Evolutionary conservation across 2,329 filamentous ascomycete species (phyloP), one percentile per base, ranked within the genome.

Genomic region (Leptographium lundbergii): DNA sequence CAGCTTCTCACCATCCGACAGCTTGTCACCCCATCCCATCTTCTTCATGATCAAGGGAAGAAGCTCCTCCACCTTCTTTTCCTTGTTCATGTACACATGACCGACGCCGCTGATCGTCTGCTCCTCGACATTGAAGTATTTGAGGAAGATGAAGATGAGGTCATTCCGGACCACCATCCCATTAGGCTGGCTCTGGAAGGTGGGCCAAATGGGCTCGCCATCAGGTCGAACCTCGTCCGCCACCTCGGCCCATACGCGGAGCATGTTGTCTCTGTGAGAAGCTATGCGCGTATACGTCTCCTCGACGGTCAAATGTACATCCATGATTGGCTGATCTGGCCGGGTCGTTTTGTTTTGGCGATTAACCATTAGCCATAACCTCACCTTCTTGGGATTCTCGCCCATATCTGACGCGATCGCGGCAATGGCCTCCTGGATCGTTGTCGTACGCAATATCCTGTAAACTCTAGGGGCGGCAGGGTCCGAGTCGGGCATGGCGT

Each of bases 321-420:
- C 91, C 69, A 82, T 82, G 55, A 99, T 84, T 0, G 91, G 89
- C 60, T 89, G 86, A 69, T 99, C 94, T 0, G 95, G 94, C 22
- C 94, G 84, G 45, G 90, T 87, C 0, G 94, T 99, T 72, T 96
- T 96, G 70, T 99, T 99, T 71, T 99, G 94, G 13, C 94, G 87
- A 69, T 96, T 97, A 1, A 99, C 94, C 91, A 99, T 96, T 58
- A 90, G 84, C 95, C 94, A 99, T 22, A 96, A 81, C 25, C 94
- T 84, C 27, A 97, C 74, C 62, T 82, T 81, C 59, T 84, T 83
- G 0, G 86, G 77, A 52, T 91, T 84, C 56, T 87, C 72, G 0
- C 77, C 79, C 56, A 87, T 77, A 59, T 95, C 87, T 47, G 82
- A 73, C 0, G 88, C 91, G 61, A 97, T 79, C 25, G 80, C 79